Evolutionary conservation across 2,329 filamentous ascomycete species (phyloP).

Genomic region (Trichoderma harzianum): DNA sequence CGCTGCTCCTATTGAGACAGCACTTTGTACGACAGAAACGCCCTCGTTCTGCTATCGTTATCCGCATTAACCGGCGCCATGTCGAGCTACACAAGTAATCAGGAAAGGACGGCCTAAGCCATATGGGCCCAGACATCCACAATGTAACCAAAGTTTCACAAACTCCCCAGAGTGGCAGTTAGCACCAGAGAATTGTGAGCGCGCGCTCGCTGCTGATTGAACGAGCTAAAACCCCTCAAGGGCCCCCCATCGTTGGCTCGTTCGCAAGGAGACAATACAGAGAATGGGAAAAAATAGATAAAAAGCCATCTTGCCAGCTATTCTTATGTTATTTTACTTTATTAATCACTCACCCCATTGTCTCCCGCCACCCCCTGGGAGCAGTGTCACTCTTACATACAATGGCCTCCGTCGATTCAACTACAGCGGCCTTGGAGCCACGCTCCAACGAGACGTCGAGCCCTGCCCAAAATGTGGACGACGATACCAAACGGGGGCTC

Average conservation of each 20-base stretch:
- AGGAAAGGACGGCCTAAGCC: constrained; percentile 7
- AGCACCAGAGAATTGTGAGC: not conserved
- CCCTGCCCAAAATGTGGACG: not conserved
- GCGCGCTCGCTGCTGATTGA: not conserved
- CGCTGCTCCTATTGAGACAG: constrained; percentile 12
- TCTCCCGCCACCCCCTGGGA: not conserved
- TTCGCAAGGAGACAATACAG: not conserved
- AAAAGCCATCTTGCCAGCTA: not conserved
- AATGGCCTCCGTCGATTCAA: not conserved
- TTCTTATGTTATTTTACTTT: not conserved
- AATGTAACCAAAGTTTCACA: constrained; percentile 18
- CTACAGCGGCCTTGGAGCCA: not conserved
- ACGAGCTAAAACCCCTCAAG: constrained; percentile 12
- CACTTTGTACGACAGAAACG: constrained; percentile 1
- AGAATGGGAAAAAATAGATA: not conserved
- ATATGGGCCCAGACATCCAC: constrained; percentile 11
- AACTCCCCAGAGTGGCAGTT: constrained; percentile 3
- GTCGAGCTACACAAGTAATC: not conserved
- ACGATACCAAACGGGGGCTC: not conserved
- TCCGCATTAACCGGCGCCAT: constrained; percentile 12
- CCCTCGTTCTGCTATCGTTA: constrained; percentile 5
- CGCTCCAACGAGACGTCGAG: not conserved
- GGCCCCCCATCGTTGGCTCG: not conserved
- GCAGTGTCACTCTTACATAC: not conserved
- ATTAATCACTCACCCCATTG: constrained; percentile 1